These are phyloP conservation scores for Porphyrellus cyaneotinctus DNA, from an alignment of 768 basidiomycete species.

Conservation along the genomic window DNA sequence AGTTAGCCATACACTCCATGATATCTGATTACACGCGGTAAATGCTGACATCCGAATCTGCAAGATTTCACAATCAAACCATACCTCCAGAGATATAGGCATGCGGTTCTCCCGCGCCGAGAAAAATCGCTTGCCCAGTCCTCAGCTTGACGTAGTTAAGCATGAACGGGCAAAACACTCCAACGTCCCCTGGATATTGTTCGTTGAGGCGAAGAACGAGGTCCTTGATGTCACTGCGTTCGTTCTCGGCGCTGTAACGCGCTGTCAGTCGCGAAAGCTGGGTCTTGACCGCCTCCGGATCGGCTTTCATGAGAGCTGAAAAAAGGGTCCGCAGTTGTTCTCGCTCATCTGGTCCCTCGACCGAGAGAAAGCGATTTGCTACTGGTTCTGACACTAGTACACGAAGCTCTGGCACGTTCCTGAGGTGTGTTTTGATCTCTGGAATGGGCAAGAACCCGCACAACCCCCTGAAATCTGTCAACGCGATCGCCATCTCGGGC, in stretches of 20 bases:
- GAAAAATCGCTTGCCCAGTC: constrained; percentile 88
- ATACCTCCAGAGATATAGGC: constrained; percentile 92
- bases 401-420: constrained; percentile 69
- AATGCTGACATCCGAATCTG: background rate
- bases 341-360: constrained; percentile 31
- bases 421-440: constrained; percentile 64
- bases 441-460: constrained; percentile 89
- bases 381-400: constrained; percentile 61
- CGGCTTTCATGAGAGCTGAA: constrained; percentile 79
- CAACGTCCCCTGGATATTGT: constrained; percentile 91
- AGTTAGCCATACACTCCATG: constrained; percentile 99
- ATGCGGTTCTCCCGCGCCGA: constrained; percentile 95
- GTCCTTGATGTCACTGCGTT: constrained; percentile 48
- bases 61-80: constrained; percentile 16
- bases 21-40: constrained; percentile 56
- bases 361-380: constrained; percentile 48
- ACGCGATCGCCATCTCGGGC: constrained; percentile 97
- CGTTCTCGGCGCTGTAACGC: constrained; percentile 52
- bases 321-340: constrained; percentile 73
- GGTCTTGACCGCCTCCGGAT: constrained; percentile 43
- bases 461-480: constrained; percentile 85
- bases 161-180: constrained; percentile 87
- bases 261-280: constrained; percentile 55
- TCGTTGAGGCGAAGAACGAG: constrained; percentile 59
- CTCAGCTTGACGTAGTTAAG: constrained; percentile 80